Evolutionary conservation across 257 asterid genomes (phyloP).

Genomic region (Capsicum pubescens): DNA sequence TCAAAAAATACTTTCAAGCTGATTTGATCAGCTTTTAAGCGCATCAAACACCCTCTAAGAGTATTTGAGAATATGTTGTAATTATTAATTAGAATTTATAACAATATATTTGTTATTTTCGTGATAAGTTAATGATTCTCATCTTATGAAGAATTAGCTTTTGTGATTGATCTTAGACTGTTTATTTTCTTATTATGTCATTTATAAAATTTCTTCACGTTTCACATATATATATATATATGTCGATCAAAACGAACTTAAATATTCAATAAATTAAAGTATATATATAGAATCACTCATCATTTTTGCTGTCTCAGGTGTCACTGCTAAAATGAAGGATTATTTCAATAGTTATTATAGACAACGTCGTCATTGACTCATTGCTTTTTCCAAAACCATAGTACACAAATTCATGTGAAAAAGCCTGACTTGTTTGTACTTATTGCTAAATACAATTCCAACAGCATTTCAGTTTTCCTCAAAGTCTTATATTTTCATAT

Average conservation of each 20-base stretch:
- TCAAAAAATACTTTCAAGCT: no score
- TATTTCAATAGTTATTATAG: background rate
- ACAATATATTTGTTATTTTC: background rate
- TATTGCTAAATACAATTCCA: background rate
- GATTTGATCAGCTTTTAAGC: no score
- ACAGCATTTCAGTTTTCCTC: background rate
- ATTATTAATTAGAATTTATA: background rate
- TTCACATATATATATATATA: background rate
- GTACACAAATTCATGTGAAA: background rate
- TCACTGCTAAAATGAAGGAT: background rate
- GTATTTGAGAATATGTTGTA: background rate
- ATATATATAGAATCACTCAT: background rate
- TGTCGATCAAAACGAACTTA: background rate
- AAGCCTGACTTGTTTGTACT: background rate
- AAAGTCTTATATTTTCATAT: background rate
- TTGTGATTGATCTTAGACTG: background rate
- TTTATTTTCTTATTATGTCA: background rate
- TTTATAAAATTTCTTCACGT: background rate
- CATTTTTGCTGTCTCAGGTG: background rate
- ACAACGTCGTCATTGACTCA: conserved; percentile 15
- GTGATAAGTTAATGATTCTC: background rate
- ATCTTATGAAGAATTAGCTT: background rate
- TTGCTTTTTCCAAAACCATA: conserved; percentile 7
- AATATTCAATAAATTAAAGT: background rate
- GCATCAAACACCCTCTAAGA: no score